Base-by-base conservation (phyloP, 1,284 basidiomycete genomes). In the Cryptococcus hybrid region DNA sequence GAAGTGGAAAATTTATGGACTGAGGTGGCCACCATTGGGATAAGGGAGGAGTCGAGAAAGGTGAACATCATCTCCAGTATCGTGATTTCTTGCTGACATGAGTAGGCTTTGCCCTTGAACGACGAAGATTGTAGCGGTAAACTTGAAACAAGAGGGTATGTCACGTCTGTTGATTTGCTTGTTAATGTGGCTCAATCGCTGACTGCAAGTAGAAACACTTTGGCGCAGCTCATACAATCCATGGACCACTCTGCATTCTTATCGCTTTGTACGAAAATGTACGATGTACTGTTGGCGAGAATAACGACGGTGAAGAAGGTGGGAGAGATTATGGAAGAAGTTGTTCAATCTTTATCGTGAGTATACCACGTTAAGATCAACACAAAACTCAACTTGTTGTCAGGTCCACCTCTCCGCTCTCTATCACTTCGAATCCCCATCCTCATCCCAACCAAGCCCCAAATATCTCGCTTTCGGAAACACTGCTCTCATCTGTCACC, bases 401-500 rank as follows among this genome's bases (percentile, higher is more conserved):
- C 50, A 35, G 47, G 45, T 37, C 12, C 53, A n/a, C 30, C 30
- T 30, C 30, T 30, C 4, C 30, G 30, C 15, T 42, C 11, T 4
- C 15, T 42, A 12, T 42, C 11, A 42, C 40, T 12, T 42, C 40
- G 12, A 42, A 15, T 42, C 15, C 40, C 38, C 60, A 54, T 11
- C 30, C 15, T 48, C 46, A 24, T 18, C 44, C 13, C 9, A 11
- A n/a, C 42, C 37, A 15, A 40, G 18, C 34, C 50, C 48, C 15
- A 47, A 40, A 39, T 51, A 13, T 49, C 39, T 18, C 69, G 85
- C 88, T 62, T 71, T 88, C 82, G 3, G 92, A 94, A 60, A 84
- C 88, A 38, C 81, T 97, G 38, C 84, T 86, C 2, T 88, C 90
- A 0, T 85, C 86, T 0, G 86, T 89, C 44, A 92, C 96, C 82